These are phyloP conservation scores for Verticillium isaacii DNA, from an alignment of 2,329 filamentous ascomycete species.

Conservation along the genomic window DNA sequence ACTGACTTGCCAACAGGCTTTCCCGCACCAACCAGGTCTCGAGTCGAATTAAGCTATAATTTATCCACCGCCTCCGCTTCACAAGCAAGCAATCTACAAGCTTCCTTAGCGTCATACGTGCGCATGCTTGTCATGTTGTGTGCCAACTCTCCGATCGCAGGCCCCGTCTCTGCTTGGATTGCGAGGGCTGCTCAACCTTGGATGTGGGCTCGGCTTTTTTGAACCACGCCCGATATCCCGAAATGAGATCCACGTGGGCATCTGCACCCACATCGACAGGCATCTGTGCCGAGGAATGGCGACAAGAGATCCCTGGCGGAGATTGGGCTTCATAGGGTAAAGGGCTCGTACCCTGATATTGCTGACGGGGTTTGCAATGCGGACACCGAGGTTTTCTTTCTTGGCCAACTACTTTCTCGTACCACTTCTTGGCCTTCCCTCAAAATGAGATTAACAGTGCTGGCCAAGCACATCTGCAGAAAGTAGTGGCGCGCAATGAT, in stretches of 20 bases:
- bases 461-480: neutral
- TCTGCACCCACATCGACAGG: neutral
- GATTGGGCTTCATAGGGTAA: neutral
- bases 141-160: neutral
- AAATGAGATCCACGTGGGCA: neutral
- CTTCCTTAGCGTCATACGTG: neutral
- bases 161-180: neutral
- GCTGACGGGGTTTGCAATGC: neutral
- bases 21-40: neutral
- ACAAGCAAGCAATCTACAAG: neutral
- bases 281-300: neutral
- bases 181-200: neutral
- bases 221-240: neutral
- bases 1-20: neutral
- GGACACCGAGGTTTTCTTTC: neutral
- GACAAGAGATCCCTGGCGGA: neutral
- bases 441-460: too few relatives aligned
- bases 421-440: neutral
- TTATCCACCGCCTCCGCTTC: neutral
- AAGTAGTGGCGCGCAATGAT: neutral
- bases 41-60: neutral
- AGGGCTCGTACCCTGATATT: neutral
- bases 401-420: neutral
- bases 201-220: neutral
- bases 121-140: neutral